Conservation (phyloP, 2,329 filamentous ascomycete genomes). For the Sclerotinia trifoliorum region DNA sequence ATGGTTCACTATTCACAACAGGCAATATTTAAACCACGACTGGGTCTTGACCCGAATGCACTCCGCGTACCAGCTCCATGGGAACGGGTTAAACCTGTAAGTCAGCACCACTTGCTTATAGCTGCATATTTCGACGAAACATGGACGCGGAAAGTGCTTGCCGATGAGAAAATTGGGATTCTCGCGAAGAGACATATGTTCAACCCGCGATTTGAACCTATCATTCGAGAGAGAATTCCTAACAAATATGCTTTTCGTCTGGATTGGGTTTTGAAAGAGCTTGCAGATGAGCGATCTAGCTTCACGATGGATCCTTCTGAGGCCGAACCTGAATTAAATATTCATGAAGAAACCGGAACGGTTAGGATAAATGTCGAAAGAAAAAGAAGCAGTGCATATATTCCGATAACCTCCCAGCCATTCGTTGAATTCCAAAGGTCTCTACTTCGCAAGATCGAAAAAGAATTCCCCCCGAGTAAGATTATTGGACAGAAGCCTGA, state of each 20-base stretch:
- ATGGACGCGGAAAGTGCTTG: constrained; percentile 11
- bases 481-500: constrained; percentile 8
- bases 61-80: neutral
- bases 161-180: neutral
- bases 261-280: constrained; percentile 7
- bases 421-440: constrained; percentile 6
- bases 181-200: constrained; percentile 5
- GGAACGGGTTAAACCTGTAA: neutral
- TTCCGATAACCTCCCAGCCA: constrained; percentile 14
- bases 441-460: constrained; percentile 3
- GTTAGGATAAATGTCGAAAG: neutral
- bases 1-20: neutral
- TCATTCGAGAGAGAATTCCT: constrained; percentile 4
- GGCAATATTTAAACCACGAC: neutral
- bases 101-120: neutral
- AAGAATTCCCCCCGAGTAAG: neutral
- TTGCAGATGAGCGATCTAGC: neutral
- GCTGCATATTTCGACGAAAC: constrained; percentile 16
- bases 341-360: neutral
- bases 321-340: neutral
- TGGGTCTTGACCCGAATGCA: neutral
- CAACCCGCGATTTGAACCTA: constrained; percentile 13
- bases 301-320: constrained; percentile 5
- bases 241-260: constrained; percentile 3
- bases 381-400: constrained; percentile 4